Evolutionary conservation across 2,329 filamentous ascomycete species (phyloP).

Genomic region (Stagonosporopsis rhizophila): DNA sequence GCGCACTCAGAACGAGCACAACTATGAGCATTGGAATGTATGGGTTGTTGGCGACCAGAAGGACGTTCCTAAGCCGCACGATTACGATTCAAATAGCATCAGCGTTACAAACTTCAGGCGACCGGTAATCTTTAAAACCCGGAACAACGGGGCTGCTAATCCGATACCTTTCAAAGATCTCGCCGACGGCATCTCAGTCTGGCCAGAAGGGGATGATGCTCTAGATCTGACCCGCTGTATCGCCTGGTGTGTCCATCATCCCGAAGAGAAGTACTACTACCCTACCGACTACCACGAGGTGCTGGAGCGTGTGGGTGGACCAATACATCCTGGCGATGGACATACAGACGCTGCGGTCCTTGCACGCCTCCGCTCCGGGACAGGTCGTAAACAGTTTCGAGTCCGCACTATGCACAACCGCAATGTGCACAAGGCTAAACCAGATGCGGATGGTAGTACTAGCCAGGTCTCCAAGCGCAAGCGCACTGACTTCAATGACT

Average conservation of each 20-base stretch:
- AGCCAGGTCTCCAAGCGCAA: background rate
- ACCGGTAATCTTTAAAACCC: background rate
- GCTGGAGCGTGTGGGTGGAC: background rate
- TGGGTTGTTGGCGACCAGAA: slow-evolving; percentile 28
- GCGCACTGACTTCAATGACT: background rate
- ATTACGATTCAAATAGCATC: slow-evolving; percentile 23
- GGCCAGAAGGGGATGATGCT: slow-evolving; percentile 32
- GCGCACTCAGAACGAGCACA: slow-evolving; percentile 14
- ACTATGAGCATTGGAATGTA: slow-evolving; percentile 9
- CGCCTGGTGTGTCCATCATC: slow-evolving; percentile 25
- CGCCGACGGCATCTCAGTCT: slow-evolving; percentile 26
- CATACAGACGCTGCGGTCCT: slow-evolving; percentile 3
- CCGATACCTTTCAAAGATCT: slow-evolving; percentile 31
- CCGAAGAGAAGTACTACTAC: slow-evolving; percentile 30
- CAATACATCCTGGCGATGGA: background rate
- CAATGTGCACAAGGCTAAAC: background rate
- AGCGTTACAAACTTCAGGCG: slow-evolving; percentile 28
- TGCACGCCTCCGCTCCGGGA: background rate
- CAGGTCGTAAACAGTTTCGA: background rate
- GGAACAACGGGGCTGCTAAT: background rate
- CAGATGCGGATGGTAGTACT: background rate
- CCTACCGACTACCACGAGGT: slow-evolving; percentile 30
- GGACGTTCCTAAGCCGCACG: slow-evolving; percentile 7
- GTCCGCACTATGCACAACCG: background rate
- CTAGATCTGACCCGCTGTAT: slow-evolving; percentile 40